Conservation (phyloP, 169 alveolate genomes). For the Eimeria tenella region DNA sequence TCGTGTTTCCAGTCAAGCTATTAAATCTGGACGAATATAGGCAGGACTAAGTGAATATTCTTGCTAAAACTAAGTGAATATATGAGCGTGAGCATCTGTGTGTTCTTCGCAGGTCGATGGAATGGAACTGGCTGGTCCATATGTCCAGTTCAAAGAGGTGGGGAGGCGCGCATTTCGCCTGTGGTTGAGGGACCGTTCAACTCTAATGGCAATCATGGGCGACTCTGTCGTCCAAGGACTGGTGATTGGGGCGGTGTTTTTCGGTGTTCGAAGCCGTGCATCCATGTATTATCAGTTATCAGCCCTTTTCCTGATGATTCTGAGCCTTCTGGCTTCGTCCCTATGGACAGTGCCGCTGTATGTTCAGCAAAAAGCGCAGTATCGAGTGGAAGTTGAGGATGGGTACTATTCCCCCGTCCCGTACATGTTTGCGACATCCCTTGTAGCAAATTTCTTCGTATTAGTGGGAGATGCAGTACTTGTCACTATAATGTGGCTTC, state of each 20-base stretch:
- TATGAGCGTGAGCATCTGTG: neutral
- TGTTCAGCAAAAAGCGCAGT: constrained; percentile 76
- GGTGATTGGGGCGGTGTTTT: constrained; percentile 49
- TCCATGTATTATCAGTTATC: constrained; percentile 64
- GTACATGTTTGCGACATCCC: constrained; percentile 38
- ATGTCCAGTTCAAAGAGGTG: constrained; percentile 17
- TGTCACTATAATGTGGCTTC: constrained; percentile 58
- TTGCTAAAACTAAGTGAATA: neutral
- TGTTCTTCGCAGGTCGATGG: constrained; percentile 29
- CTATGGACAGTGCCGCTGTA: constrained; percentile 73
- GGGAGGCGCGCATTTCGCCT: constrained; percentile 51
- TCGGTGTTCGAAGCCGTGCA: constrained; percentile 51
- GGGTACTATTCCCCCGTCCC: constrained; percentile 73
- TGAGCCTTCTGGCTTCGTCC: constrained; percentile 47
- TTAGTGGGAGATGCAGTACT: constrained; percentile 50
- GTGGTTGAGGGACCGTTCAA: constrained; percentile 63
- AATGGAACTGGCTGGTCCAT: constrained; percentile 35
- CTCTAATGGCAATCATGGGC: constrained; percentile 63
- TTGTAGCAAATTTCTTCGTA: constrained; percentile 31
- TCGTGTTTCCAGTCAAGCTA: too few relatives aligned
- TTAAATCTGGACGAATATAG: too few relatives aligned
- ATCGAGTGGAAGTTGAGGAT: constrained; percentile 47
- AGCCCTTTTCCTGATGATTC: constrained; percentile 55
- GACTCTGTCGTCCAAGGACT: constrained; percentile 70
- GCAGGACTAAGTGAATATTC: too few relatives aligned